Conservation (phyloP, 495 filamentous ascomycete genomes). For the Aeminium ludgeri region DNA sequence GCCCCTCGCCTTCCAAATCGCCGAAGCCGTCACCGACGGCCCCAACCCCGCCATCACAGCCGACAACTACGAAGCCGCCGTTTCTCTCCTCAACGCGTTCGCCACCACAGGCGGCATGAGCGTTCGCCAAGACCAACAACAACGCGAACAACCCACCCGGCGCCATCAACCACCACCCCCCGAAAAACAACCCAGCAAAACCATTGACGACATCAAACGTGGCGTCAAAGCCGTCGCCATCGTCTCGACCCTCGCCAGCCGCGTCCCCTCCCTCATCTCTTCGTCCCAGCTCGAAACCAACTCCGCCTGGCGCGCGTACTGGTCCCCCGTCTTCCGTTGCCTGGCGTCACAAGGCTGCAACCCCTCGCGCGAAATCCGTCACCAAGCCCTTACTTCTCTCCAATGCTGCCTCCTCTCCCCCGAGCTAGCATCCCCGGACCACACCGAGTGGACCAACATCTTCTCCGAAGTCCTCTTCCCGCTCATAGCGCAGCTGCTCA, state of each 20-base stretch:
- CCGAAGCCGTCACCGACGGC: conserved; percentile 49
- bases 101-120: conserved; percentile 71
- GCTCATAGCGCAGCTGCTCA: conserved; percentile 72
- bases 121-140: conserved; percentile 53
- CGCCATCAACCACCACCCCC: conserved; percentile 2
- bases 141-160: conserved; percentile 42
- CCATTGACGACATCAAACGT: conserved; percentile 58
- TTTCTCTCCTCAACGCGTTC: conserved; percentile 76
- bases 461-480: conserved; percentile 93
- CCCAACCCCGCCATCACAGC: conserved; percentile 63
- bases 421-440: conserved; percentile 57
- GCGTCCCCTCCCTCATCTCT: conserved; percentile 71
- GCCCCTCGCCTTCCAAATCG: conserved; percentile 62
- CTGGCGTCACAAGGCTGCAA: conserved; percentile 84
- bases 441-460: conserved; percentile 85
- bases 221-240: conserved; percentile 65
- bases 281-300: conserved; percentile 70
- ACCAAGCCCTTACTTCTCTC: conserved; percentile 71
- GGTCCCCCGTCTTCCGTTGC: conserved; percentile 84
- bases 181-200: conserved; percentile 26
- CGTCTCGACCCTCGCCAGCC: conserved; percentile 60
- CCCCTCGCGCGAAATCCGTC: conserved; percentile 82
- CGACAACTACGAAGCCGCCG: conserved; percentile 83
- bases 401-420: conserved; percentile 72
- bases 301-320: conserved; percentile 90